Percentiles rank a stretch among this genome's conserved stretches.
Evolutionary conservation across 345 rosid genomes (phyloP).

Genomic region (Populus pruinosa): DNA sequence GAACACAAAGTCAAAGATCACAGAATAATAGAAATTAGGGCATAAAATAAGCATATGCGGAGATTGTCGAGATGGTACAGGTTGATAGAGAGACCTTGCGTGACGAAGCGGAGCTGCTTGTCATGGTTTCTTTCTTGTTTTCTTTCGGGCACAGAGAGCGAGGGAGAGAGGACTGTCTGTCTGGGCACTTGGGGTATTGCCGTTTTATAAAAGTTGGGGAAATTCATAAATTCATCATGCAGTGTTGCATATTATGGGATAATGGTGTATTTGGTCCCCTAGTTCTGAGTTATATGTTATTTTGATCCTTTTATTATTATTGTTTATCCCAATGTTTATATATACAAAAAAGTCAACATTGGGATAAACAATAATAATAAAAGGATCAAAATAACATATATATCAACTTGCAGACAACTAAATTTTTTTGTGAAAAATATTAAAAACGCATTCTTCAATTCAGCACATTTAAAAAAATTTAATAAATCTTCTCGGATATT

Average conservation of each 20-base stretch:
- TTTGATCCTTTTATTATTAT: background rate
- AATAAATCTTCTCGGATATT: no score
- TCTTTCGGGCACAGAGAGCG: background rate
- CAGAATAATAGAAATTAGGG: background rate
- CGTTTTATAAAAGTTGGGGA: background rate
- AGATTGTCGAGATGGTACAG: background rate
- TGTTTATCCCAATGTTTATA: background rate
- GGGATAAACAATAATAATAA: no score
- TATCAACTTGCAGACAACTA: no score
- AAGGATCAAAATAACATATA: no score
- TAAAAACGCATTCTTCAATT: no score
- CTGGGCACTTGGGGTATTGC: background rate
- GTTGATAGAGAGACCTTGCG: slow-evolving; percentile 21
- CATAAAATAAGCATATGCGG: background rate
- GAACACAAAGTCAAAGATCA: background rate
- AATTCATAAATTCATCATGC: background rate
- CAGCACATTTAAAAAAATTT: no score
- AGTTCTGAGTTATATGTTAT: background rate
- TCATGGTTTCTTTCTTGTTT: slow-evolving; percentile 5
- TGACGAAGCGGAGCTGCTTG: slow-evolving; percentile 20
- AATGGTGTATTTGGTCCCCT: background rate
- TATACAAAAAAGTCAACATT: no score
- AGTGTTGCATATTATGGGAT: background rate
- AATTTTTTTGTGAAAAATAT: no score
- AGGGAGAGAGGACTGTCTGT: background rate